Evolutionary conservation across 2,329 filamentous ascomycete genomes (phyloP).

Genomic region (Tolypocladium amazonense): DNA sequence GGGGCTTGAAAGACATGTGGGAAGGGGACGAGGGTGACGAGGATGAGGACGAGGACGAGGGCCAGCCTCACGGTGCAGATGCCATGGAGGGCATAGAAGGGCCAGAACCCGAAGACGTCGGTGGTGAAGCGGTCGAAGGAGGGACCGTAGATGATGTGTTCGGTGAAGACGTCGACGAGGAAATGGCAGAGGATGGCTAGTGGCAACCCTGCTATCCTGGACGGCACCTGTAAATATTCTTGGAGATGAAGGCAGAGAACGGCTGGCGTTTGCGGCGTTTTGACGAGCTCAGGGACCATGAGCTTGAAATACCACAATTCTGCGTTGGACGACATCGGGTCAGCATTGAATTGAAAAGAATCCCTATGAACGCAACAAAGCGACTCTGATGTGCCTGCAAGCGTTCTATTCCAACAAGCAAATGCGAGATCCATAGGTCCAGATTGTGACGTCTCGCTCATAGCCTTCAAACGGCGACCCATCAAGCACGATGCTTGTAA

Average conservation of each 20-base stretch:
- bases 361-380: not conserved
- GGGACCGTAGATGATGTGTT: conserved; percentile 45
- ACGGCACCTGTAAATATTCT: not conserved
- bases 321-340: not conserved
- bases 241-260: not conserved
- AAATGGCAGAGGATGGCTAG: conserved; percentile 36
- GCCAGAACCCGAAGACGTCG: conserved; percentile 28
- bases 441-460: not conserved
- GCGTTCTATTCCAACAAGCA: no score
- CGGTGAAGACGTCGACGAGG: conserved; percentile 43
- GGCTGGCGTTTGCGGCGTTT: conserved; percentile 7
- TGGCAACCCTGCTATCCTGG: not conserved
- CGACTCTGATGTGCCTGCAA: no score
- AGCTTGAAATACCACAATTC: not conserved
- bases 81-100: conserved; percentile 39
- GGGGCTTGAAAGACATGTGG: conserved; percentile 53
- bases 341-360: not conserved
- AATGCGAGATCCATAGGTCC: not conserved
- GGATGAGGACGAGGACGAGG: conserved; percentile 22
- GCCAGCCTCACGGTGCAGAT: conserved; percentile 28
- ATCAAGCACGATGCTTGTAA: not conserved
- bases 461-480: not conserved
- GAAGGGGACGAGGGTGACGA: conserved; percentile 33
- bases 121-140: conserved; percentile 36
- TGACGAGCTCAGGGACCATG: not conserved